phyloP scores from a whole-genome alignment of 176 grass and related monocot genomes.

The Carex kokanica region DNA sequence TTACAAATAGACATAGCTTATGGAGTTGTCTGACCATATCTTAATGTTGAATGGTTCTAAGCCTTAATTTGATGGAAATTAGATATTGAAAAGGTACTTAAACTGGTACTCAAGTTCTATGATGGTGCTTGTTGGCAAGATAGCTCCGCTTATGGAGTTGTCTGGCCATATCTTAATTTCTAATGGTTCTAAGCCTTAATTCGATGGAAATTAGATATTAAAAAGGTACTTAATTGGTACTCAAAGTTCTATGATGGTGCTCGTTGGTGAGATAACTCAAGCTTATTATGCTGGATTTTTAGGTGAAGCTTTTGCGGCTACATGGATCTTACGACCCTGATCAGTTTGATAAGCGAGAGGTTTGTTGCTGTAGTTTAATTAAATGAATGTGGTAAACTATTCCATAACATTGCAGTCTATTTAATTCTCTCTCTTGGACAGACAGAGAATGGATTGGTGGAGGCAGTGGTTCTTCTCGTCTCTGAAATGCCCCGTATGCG shows the following conservation, averaged over 20 bases:
- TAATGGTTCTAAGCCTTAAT: not conserved
- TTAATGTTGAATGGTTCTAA: not conserved
- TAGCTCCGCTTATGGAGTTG: not conserved
- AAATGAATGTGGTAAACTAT: slow-evolving; percentile 9
- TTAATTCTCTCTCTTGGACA: slow-evolving; percentile 27
- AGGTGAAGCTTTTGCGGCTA: slow-evolving; percentile 86
- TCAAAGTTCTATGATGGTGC: slow-evolving; percentile 17
- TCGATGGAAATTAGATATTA: slow-evolving; percentile 21
- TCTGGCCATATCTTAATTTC: not conserved
- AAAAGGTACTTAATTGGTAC: slow-evolving; percentile 4
- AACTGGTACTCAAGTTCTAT: slow-evolving; percentile 22
- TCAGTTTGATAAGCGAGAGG: slow-evolving; percentile 92
- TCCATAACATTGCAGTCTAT: not conserved
- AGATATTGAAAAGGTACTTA: slow-evolving; percentile 19
- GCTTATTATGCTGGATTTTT: slow-evolving; percentile 31
- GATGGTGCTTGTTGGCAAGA: slow-evolving; percentile 20
- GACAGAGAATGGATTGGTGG: slow-evolving; percentile 98
- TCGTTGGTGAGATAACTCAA: slow-evolving; percentile 13
- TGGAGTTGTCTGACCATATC: not conserved
- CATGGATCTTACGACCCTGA: slow-evolving; percentile 96
- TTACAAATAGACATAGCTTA: not conserved
- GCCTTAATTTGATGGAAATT: slow-evolving; percentile 15
- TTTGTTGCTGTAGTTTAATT: slow-evolving; percentile 34
- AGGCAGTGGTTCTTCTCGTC: slow-evolving; percentile 87
- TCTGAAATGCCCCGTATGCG: slow-evolving; percentile 87